Conservation (phyloP, 345 rosid species). For the Citrus maxima region DNA sequence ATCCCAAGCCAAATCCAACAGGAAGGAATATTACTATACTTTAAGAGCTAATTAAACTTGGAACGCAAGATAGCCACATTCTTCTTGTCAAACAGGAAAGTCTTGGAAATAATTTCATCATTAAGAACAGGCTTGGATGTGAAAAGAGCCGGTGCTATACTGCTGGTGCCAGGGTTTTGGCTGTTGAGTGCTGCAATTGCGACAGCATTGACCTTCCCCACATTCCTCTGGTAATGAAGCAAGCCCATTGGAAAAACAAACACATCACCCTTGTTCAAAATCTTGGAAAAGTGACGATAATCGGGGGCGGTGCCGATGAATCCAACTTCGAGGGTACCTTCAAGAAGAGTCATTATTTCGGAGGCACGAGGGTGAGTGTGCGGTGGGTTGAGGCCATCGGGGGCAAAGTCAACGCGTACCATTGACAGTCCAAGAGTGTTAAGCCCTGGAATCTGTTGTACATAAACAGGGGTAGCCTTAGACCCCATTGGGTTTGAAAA, state of each 20-base stretch:
- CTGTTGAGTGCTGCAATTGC: conserved; percentile 2
- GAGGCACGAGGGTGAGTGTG: conserved; percentile 11
- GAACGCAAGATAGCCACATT: not conserved
- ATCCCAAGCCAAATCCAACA: not conserved
- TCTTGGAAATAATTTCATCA: not conserved
- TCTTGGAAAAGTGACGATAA: not conserved
- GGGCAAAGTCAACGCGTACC: not conserved
- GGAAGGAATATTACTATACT: not conserved
- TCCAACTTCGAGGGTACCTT: not conserved
- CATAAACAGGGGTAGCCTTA: not conserved
- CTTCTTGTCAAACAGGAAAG: not conserved
- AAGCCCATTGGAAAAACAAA: not conserved
- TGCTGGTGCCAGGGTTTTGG: conserved; percentile 3
- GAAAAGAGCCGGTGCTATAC: not conserved
- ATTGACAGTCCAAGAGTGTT: conserved; percentile 12
- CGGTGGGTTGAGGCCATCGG: not conserved
- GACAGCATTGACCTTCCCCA: not conserved
- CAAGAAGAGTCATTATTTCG: not conserved
- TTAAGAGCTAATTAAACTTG: not conserved
- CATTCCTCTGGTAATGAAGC: not conserved
- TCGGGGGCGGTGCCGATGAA: not conserved
- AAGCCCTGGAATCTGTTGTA: conserved; percentile 1
- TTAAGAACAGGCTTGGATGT: not conserved
- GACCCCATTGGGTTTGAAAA: conserved; percentile 3
- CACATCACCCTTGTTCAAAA: not conserved